Evolutionary conservation across 495 filamentous ascomycete species (phyloP), one percentile per base, ranked within the genome.

Genomic region (Daldinia caldariorum): DNA sequence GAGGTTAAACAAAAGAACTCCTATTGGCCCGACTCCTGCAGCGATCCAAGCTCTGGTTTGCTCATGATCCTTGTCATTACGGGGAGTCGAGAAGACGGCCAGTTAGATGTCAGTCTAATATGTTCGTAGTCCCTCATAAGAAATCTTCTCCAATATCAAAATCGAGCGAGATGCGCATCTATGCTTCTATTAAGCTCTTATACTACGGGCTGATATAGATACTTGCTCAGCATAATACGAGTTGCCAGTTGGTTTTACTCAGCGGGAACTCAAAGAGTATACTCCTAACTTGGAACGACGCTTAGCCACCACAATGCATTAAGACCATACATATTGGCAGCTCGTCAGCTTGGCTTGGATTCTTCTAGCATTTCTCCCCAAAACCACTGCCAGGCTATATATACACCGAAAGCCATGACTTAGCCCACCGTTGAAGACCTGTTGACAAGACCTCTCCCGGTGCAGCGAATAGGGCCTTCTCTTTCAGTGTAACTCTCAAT

Each of bases 381-480:
- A 29, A 49, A 43, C 1, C 13, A 51, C 43, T 37, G 35, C 37
- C 39, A 55, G 26, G 51, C 62, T 66, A 66, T 38, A 59, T 55
- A 58, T 38, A 71, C 69, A 57, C 63, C 69, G 59, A 64, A 47
- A 64, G 54, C 56, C 16, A 43, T 31, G 56, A 65, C 58, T 64
- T 62, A 61, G 56, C 51, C 61, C 65, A 38, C 63, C 61, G 56
- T 39, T 68, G 65, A 72, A 65, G 70, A 72, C 68, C 69, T 63
- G 62, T 60, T 60, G 47, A 62, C 43, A 57, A 61, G 31, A 64
- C 65, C 61, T 58, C 57, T 47, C 65, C 49, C 64, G 31, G 65
- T 62, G 65, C 13, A 18, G 59, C 70, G 70, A 72, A 68, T 68
- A 68, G 64, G 61, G 64, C 61, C 60, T 72, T 58, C 61, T 68